Base-by-base conservation (phyloP, 2,329 filamentous ascomycete species). In the Fusarium pseudograminearum region DNA sequence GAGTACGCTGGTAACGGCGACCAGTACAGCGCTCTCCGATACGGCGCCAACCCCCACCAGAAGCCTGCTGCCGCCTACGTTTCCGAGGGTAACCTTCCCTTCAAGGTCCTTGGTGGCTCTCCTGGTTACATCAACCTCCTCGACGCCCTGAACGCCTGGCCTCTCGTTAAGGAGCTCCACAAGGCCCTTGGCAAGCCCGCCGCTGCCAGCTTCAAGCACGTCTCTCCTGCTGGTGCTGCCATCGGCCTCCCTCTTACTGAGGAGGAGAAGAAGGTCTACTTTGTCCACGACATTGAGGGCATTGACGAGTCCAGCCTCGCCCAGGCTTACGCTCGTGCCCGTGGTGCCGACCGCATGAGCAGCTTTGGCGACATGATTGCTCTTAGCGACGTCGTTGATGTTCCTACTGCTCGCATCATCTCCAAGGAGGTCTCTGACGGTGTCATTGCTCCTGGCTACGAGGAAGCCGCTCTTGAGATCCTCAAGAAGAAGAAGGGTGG, bases 401-500 rank as follows among this genome's bases (percentile, higher is more conserved):
- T 97, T 1, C 90, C 94, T 40, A 99, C 96, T 4, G 96, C 96
- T 61, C 97, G 93, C 86, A 98, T 99, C 82, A 98, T 99, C 83
- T 94, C 93, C 67, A 93, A 95, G 78, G 96, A 99, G 84, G 96
- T 99, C 22, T 98, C 95, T 2, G 96, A 99, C 79, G 96, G 96
- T 81, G 92, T 99, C 58, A 93, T 99, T 76, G 96, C 96, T 36
- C 93, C 96, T 36, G 91, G 89, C 28, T 99, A 96, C 81, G 88
- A 92, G 68, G 87, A 89, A 34, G 94, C 93, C 69, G 96, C 96
- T 20, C 88, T 98, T 20, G 93, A 92, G 76, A 94, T 99, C 67
- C 88, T 99, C 70, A 92, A 90, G 82, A 98, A 97, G 89, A 99
- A 99, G 88, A 99, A 99, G 87, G 94, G 91, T 57, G 96, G 96